These are phyloP conservation scores for Erodium texanum DNA, from an alignment of 441 rosid genomes.

Conservation along the genomic window DNA sequence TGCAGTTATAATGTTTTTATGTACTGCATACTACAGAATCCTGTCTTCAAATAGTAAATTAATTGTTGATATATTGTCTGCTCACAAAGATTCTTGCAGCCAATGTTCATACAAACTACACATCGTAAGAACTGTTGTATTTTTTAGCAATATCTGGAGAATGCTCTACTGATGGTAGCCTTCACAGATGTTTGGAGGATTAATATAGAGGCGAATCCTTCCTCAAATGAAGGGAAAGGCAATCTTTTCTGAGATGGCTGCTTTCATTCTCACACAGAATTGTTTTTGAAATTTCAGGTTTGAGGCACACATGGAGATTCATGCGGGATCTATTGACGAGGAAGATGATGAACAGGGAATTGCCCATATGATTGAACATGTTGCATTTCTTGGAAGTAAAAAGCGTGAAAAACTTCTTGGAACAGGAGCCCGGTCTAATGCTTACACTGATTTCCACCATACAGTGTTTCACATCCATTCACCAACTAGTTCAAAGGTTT, in stretches of 20 bases:
- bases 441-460: slow-evolving; percentile 99
- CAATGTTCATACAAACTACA: not conserved
- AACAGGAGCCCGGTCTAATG: slow-evolving; percentile 96
- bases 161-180: not conserved
- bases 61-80: not conserved
- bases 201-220: not conserved
- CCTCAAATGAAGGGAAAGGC: not conserved
- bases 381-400: slow-evolving; percentile 98
- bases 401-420: slow-evolving; percentile 98
- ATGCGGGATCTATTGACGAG: slow-evolving; percentile 96
- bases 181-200: not conserved
- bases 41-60: not conserved
- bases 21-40: not conserved
- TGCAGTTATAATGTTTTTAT: not conserved
- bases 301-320: slow-evolving; percentile 99
- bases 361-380: slow-evolving; percentile 99
- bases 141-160: not conserved
- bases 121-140: not conserved
- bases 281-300: slow-evolving; percentile 48
- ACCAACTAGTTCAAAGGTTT: slow-evolving; percentile 63
- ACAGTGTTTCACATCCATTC: slow-evolving; percentile 99
- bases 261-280: slow-evolving; percentile 1
- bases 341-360: slow-evolving; percentile 99
- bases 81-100: not conserved
- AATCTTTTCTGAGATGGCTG: slow-evolving; percentile 2